Base-by-base conservation (phyloP, 2,329 filamentous ascomycete species). In the Fusarium sp. region DNA sequence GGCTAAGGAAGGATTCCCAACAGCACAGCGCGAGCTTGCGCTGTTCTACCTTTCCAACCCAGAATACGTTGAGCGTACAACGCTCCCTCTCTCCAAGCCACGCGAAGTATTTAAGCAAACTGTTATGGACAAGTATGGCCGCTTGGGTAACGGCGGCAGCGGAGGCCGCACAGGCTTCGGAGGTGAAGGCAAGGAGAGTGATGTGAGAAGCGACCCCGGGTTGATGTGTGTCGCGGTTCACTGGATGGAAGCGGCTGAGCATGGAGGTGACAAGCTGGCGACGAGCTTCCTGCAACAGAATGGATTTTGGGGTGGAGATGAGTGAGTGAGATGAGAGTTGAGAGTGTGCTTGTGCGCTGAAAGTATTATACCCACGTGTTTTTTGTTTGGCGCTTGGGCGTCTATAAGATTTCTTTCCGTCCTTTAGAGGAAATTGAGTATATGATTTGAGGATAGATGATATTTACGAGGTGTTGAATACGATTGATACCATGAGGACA, bases 191-290 rank as follows among this genome's bases (percentile, higher is more conserved):
- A 80, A 79, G 54, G 81, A 84, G 49, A 82, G 82, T 19, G 80
- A 88, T 62, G 84, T 88, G 37, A 79, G 93, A 71, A 94, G 90
- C 63, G 93, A 98, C 78, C 93, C 93, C 3, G 91, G 91, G 56
- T 89, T 94, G 43, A 96, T 98, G 92, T 98, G 94, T 75, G 89
- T 97, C 60, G 95, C 95, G 12, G 90, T 97, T 80, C 95, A 98
- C 83, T 98, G 95, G 94, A 98, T 98, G 94, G 93, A 95, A 81
- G 85, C 93, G 70, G 94, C 93, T 39, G 92, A 93, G 73, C 87
- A 88, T 57, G 94, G 94, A n/a, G 94, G 94, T 2, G 95, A 98
- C 78, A 88, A 91, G 76, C 83, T 97, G 72, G 95, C 95, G 21
- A 90, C 89, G 77, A 91, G 91, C 78, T 94, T 95, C 80, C 82